Evolutionary conservation across 768 basidiomycete species (phyloP), one percentile per base, ranked within the genome.

Genomic region (Kwoniella bestiolae): DNA sequence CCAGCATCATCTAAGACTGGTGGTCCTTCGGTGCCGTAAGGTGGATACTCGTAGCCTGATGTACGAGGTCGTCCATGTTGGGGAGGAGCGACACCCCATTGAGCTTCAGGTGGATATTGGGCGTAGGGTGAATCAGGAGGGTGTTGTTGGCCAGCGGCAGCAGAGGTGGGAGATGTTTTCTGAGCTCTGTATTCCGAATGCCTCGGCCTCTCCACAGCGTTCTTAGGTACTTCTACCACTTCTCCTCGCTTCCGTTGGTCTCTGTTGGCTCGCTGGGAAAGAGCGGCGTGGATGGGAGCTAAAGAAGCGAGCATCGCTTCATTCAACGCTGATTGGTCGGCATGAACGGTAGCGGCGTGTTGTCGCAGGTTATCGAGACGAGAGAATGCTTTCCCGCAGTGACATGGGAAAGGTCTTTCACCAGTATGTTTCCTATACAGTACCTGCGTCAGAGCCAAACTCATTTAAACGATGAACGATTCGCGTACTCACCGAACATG

Each of bases 321-420:
- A 67, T 82, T 82, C 41, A 78, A 66, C 2, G 66, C 63, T 8
- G 56, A 49, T 83, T 92, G 91, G 79, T 96, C 93, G n/a, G 92
- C 88, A 75, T 98, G 95, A 0, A 96, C 94, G 5, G 94, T 95
- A 85, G 94, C 91, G 0, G 94, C 92, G 81, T 98, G 95, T 79
- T 98, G 95, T 50, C 95, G 89, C 2, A 98, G 86, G 77, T 98
- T 98, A 83, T 98, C 95, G 78, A 98, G 88, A 12, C 95, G 88
- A 5, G 92, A 94, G 79, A 97, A 97, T 70, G 94, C 90, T 81
- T 95, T 94, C 12, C 88, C 86, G 83, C 95, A 98, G 79, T 97
- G 94, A 77, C 95, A 98, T 44, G 88, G 87, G 82, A 98, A 98
- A 18, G 95, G 95, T 21, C 94, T 88, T 79, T 97, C 95, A 67